Conservation (phyloP, 345 rosid genomes). For the Ceriops decandra region DNA sequence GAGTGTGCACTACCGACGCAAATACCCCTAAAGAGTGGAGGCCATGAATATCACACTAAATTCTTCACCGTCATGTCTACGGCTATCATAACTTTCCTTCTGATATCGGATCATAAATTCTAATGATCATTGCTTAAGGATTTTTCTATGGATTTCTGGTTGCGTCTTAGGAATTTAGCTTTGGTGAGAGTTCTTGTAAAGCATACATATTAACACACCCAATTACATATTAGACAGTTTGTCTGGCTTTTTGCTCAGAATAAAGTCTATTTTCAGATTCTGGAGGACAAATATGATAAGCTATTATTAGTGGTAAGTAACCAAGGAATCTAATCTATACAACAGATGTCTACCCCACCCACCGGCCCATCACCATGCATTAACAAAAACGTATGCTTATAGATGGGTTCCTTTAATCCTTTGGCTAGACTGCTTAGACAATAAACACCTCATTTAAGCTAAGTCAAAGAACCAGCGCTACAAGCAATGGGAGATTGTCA, state of each 20-base stretch:
- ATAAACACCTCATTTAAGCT: no score
- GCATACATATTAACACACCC: constrained; percentile 34
- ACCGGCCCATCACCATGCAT: no score
- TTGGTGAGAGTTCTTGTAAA: not conserved
- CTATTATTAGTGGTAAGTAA: no score
- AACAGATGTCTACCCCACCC: no score
- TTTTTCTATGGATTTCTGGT: not conserved
- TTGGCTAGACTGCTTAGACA: no score
- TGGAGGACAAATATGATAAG: not conserved
- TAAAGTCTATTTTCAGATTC: not conserved
- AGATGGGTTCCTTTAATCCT: no score
- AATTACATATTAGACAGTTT: not conserved
- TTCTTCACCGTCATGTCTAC: constrained; percentile 27
- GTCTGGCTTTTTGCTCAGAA: not conserved
- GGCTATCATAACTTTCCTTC: constrained; percentile 28
- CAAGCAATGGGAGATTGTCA: no score
- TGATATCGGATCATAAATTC: constrained; percentile 33
- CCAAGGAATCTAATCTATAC: no score
- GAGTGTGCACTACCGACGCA: constrained; percentile 75
- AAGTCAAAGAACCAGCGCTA: no score
- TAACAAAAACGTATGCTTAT: no score
- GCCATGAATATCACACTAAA: constrained; percentile 23
- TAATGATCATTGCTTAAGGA: not conserved
- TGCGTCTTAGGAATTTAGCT: not conserved
- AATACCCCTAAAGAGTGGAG: constrained; percentile 47